Conservation (phyloP, 345 rosid genomes). For the Linum trigynum region DNA sequence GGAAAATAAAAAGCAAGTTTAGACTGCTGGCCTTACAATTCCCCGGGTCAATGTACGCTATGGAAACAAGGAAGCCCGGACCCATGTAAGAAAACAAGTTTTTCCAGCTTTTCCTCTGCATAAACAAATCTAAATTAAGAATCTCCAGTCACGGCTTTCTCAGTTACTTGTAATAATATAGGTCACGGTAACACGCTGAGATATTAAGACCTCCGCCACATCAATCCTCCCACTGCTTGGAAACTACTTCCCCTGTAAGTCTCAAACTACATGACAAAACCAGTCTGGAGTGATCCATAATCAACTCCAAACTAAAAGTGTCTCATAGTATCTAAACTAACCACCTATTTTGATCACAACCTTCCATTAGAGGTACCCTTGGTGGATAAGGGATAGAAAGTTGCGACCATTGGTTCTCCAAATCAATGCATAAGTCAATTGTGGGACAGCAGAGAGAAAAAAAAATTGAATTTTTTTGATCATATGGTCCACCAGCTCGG, state of each 20-base stretch:
- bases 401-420: neutral
- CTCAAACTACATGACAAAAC: no score
- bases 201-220: no score
- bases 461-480: no score
- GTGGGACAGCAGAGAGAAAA: neutral
- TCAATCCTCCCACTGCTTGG: no score
- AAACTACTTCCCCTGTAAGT: no score
- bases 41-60: constrained; percentile 97
- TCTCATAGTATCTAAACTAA: neutral
- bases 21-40: constrained; percentile 48
- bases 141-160: neutral
- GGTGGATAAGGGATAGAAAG: neutral
- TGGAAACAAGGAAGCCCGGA: constrained; percentile 92
- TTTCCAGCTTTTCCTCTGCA: constrained; percentile 89
- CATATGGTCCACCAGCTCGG: neutral
- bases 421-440: no score
- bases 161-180: neutral
- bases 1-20: neutral
- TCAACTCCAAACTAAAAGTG: no score
- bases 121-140: constrained; percentile 4
- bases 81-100: constrained; percentile 81
- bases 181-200: no score
- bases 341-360: neutral
- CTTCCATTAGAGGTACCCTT: neutral
- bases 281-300: neutral